These are phyloP conservation scores for Hyparrhenia diplandra DNA, from an alignment of 176 grass and related monocot species.

Conservation along the genomic window DNA sequence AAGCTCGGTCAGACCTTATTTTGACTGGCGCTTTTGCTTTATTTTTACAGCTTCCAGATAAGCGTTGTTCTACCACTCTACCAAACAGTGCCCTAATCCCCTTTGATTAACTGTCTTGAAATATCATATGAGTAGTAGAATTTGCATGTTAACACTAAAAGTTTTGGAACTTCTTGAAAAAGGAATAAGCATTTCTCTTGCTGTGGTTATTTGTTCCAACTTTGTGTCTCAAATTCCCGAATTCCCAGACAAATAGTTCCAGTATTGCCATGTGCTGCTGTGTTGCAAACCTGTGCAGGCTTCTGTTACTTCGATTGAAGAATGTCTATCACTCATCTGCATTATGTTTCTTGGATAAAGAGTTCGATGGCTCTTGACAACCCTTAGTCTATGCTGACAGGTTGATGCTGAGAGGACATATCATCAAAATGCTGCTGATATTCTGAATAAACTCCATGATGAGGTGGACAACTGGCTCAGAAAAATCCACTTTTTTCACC, in stretches of 20 bases:
- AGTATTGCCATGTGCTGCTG: neutral
- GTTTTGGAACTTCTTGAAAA: neutral
- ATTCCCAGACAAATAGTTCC: neutral
- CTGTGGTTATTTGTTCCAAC: neutral
- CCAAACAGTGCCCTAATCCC: neutral
- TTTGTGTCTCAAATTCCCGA: conserved; percentile 17
- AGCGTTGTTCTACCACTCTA: neutral
- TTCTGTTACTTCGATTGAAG: conserved; percentile 1
- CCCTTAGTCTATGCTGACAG: conserved; percentile 27
- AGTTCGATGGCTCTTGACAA: conserved; percentile 14
- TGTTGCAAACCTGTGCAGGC: neutral
- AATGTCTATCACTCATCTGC: neutral
- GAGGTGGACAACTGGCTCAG: conserved; percentile 53
- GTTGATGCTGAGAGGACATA: conserved; percentile 96
- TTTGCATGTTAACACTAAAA: neutral
- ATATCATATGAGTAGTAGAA: neutral
- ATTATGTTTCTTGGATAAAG: conserved; percentile 9
- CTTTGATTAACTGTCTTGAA: neutral
- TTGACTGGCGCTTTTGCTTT: neutral
- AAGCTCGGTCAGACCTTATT: neutral
- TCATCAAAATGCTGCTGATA: conserved; percentile 84
- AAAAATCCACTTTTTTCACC: neutral
- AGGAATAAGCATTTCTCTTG: neutral
- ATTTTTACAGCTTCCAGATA: neutral
- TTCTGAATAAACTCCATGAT: conserved; percentile 87